Conservation (phyloP, 2,329 filamentous ascomycete species). For the Talaromyces piceae region DNA sequence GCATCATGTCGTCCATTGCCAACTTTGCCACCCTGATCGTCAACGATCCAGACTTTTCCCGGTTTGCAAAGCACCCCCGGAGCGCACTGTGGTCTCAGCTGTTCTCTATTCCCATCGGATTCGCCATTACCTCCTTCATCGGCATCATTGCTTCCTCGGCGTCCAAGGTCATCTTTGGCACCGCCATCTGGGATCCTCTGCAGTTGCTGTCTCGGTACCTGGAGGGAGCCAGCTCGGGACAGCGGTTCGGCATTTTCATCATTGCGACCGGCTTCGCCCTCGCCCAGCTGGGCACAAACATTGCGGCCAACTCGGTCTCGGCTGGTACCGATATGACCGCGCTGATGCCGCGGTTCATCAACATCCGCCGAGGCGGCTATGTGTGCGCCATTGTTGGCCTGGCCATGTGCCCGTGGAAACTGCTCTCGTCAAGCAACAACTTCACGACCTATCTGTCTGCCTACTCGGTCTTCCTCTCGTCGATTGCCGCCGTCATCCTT, state of each 20-base stretch:
- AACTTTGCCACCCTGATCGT: constrained; percentile 84
- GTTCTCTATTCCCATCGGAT: constrained; percentile 62
- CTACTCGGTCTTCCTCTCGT: constrained; percentile 89
- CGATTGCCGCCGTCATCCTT: constrained; percentile 85
- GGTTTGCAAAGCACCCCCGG: constrained; percentile 68
- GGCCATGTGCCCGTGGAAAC: constrained; percentile 74
- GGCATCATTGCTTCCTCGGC: constrained; percentile 72
- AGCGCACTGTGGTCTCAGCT: constrained; percentile 79
- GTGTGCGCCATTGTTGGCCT: constrained; percentile 73
- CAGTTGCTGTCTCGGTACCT: constrained; percentile 60
- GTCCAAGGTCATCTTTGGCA: constrained; percentile 53
- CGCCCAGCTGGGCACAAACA: constrained; percentile 79
- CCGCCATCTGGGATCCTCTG: constrained; percentile 68
- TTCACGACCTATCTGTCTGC: constrained; percentile 89
- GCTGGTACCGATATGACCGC: constrained; percentile 78
- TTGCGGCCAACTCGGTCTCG: constrained; percentile 77
- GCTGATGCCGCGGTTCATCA: constrained; percentile 69
- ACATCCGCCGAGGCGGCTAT: constrained; percentile 80
- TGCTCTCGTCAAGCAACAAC: constrained; percentile 66
- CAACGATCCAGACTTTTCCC: constrained; percentile 74
- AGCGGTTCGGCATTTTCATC: constrained; percentile 69
- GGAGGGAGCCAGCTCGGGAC: constrained; percentile 58
- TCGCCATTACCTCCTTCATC: constrained; percentile 76
- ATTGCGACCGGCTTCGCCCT: constrained; percentile 65
- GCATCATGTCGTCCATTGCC: constrained; percentile 81